A percentile compares a stretch with the other conserved stretches of the same genome.
phyloP scores from a whole-genome alignment of 129 eudicot genomes.

The Ambrosia trifida region DNA sequence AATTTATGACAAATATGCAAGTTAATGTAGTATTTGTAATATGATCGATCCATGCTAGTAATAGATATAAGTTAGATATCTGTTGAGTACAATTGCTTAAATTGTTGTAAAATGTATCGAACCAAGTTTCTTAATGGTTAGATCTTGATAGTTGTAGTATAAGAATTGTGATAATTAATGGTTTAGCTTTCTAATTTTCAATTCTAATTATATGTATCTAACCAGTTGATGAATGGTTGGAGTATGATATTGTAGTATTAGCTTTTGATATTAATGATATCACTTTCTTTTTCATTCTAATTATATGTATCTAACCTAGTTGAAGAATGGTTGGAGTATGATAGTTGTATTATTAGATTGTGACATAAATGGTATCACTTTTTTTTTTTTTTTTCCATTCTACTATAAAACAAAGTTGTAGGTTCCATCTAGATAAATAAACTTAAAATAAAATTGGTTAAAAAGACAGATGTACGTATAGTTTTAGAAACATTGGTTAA shows the following conservation, averaged over 20 bases:
- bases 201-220: constrained; percentile 14
- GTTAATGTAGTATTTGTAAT: constrained; percentile 12
- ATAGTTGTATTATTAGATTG: background rate
- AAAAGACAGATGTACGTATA: background rate
- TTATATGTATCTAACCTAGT: constrained; percentile 22
- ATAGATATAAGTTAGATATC: background rate
- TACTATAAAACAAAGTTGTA: background rate
- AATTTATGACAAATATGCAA: background rate
- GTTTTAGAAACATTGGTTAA: background rate
- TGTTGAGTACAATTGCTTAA: constrained; percentile 8
- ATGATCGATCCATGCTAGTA: constrained; percentile 26
- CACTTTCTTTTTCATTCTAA: background rate
- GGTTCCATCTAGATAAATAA: background rate
- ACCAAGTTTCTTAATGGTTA: constrained; percentile 25
- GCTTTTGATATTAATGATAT: background rate
- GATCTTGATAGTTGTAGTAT: background rate
- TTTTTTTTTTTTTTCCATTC: constrained; percentile 3
- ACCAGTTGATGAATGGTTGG: constrained; percentile 31
- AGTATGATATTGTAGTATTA: constrained; percentile 4
- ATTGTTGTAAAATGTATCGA: constrained; percentile 3
- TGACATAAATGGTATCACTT: constrained; percentile 2
- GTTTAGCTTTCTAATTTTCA: background rate
- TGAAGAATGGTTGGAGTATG: constrained; percentile 17
- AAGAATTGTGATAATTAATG: background rate
- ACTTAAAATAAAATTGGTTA: background rate